Percentiles rank a stretch among this genome's conserved stretches.
phyloP scores from a whole-genome alignment of 1,284 basidiomycete species.

The Meira nashicola region DNA sequence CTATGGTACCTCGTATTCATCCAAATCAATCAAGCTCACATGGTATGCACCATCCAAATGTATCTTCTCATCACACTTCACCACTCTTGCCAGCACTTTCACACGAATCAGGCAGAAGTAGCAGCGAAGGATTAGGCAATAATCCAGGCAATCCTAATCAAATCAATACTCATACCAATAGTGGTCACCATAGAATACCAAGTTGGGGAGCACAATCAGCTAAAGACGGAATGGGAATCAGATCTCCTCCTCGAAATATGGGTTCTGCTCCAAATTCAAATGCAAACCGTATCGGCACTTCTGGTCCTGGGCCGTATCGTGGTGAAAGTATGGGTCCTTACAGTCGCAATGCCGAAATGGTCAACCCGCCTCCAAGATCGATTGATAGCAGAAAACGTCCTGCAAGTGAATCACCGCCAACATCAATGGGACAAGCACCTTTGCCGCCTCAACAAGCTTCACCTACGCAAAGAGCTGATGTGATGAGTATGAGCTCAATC shows the following conservation, averaged over 20 bases:
- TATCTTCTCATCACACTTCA: slow-evolving; percentile 2
- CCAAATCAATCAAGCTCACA: slow-evolving; percentile 1
- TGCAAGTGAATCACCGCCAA: slow-evolving; percentile 10
- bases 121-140: no score
- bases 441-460: neutral
- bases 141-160: no score
- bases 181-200: slow-evolving; percentile 1
- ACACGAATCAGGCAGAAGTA: neutral
- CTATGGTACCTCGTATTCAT: neutral
- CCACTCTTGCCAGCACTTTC: slow-evolving; percentile 2
- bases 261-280: neutral
- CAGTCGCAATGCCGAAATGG: neutral
- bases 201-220: slow-evolving; percentile 3
- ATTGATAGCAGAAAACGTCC: neutral
- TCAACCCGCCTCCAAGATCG: neutral
- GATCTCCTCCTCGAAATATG: neutral
- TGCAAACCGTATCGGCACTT: neutral
- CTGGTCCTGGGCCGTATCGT: neutral
- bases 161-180: neutral
- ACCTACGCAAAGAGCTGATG: slow-evolving; percentile 22
- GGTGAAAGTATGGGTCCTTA: slow-evolving; percentile 4
- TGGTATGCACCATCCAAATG: neutral
- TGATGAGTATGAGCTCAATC: slow-evolving; percentile 41
- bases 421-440: neutral
- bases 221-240: neutral